These are phyloP conservation scores for Oryza brachyantha DNA, from an alignment of 176 grass and related monocot species.

Conservation along the genomic window DNA sequence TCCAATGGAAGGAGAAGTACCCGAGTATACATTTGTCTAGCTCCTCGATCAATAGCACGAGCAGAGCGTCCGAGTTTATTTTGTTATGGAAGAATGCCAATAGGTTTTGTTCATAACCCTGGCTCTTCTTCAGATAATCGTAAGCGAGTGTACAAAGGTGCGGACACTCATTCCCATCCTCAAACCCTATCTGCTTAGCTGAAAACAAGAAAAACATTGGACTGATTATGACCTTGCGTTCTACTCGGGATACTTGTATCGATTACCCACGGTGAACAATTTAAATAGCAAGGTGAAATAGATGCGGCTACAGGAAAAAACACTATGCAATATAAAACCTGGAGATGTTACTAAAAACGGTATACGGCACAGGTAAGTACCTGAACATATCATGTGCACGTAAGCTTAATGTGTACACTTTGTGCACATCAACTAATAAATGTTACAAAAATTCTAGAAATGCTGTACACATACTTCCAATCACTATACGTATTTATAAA, in stretches of 20 bases:
- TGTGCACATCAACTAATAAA: no score
- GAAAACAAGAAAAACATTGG: neutral
- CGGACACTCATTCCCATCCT: constrained; percentile 56
- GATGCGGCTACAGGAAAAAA: no score
- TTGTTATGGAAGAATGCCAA: constrained; percentile 76
- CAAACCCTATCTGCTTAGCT: constrained; percentile 83
- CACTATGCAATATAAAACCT: no score
- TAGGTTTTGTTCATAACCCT: constrained; percentile 72
- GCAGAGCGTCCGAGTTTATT: constrained; percentile 56
- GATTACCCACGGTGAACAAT: no score
- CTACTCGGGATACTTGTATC: neutral
- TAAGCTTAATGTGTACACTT: no score
- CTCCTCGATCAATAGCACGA: constrained; percentile 80
- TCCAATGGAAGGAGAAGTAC: constrained; percentile 99
- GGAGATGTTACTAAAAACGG: no score
- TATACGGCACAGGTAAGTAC: no score
- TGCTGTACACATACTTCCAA: no score
- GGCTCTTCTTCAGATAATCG: constrained; percentile 59
- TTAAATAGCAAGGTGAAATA: no score
- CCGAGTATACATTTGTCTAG: constrained; percentile 83
- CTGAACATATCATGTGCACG: no score
- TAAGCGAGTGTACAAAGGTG: constrained; percentile 60
- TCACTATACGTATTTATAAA: no score
- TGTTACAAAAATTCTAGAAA: no score
- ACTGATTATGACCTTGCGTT: neutral